These are phyloP conservation scores for Nasturtium officinale DNA, from an alignment of 345 rosid genomes.

Conservation along the genomic window DNA sequence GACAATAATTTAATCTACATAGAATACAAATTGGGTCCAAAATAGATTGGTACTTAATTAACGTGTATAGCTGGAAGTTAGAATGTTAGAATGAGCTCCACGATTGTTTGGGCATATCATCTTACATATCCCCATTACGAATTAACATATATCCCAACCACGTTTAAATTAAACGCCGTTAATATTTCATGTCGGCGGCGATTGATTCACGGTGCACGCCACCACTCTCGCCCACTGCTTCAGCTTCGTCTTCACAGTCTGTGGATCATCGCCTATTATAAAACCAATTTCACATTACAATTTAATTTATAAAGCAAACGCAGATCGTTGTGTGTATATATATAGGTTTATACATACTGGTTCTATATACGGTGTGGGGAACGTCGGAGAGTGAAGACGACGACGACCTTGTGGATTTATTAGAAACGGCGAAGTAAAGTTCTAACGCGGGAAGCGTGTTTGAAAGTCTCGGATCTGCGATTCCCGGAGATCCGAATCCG, in stretches of 20 bases:
- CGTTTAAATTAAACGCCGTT: conserved; percentile 31
- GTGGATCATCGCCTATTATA: conserved; percentile 69
- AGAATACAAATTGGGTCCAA: conserved; percentile 40
- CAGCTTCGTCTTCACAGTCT: conserved; percentile 81
- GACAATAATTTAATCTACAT: conserved; percentile 21
- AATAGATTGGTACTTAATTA: conserved; percentile 6
- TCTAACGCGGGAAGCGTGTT: conserved; percentile 84
- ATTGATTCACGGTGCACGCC: conserved; percentile 86
- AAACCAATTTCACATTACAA: neutral
- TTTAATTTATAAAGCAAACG: no score
- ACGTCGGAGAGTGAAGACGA: conserved; percentile 59
- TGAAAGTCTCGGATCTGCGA: conserved; percentile 64
- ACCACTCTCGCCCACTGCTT: conserved; percentile 96
- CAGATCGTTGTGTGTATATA: neutral
- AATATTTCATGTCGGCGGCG: conserved; percentile 43
- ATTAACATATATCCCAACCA: neutral
- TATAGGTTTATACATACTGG: conserved; percentile 36
- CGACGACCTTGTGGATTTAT: conserved; percentile 49
- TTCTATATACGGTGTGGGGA: conserved; percentile 52
- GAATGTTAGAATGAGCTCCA: conserved; percentile 31
- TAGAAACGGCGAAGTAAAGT: conserved; percentile 65
- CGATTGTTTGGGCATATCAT: conserved; percentile 37
- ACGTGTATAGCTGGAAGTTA: conserved; percentile 14
- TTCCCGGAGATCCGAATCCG: conserved; percentile 73
- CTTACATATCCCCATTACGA: conserved; percentile 18